Conservation (phyloP, 768 basidiomycete species). For the Auriscalpium vulgare region DNA sequence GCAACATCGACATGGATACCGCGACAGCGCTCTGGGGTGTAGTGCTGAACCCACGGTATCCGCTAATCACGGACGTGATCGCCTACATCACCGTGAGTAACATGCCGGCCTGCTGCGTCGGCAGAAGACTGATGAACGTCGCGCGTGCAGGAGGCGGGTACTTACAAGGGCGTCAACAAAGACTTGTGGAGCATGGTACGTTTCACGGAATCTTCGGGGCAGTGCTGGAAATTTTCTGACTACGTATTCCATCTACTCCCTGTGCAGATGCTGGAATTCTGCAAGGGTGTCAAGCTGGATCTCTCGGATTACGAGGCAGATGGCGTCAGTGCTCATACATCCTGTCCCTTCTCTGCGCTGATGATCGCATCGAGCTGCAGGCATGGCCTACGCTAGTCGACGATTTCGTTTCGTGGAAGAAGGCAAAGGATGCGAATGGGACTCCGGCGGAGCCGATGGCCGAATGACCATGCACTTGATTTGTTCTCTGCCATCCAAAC, state of each 20-base stretch:
- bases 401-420: constrained; percentile 69
- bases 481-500: too few species aligned
- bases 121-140: too few species aligned
- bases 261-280: constrained; percentile 69
- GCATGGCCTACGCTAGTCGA: constrained; percentile 82
- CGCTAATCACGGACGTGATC: constrained; percentile 56
- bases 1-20: constrained; percentile 82
- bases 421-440: constrained; percentile 13
- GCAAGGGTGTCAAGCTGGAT: constrained; percentile 47
- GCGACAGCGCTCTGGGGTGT: constrained; percentile 73
- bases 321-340: constrained; percentile 38
- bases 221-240: background rate
- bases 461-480: too few species aligned
- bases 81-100: constrained; percentile 54
- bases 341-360: background rate
- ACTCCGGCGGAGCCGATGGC: too few species aligned
- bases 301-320: constrained; percentile 68
- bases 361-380: constrained; percentile 25
- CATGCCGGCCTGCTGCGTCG: background rate
- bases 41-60: constrained; percentile 56
- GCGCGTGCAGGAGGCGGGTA: constrained; percentile 32
- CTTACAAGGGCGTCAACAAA: constrained; percentile 74
- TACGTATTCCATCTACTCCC: background rate
- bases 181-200: constrained; percentile 82
- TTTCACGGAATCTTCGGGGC: constrained; percentile 3